Evolutionary conservation across 163 green algal species (phyloP).

Genomic region (Picocystis sp.): DNA sequence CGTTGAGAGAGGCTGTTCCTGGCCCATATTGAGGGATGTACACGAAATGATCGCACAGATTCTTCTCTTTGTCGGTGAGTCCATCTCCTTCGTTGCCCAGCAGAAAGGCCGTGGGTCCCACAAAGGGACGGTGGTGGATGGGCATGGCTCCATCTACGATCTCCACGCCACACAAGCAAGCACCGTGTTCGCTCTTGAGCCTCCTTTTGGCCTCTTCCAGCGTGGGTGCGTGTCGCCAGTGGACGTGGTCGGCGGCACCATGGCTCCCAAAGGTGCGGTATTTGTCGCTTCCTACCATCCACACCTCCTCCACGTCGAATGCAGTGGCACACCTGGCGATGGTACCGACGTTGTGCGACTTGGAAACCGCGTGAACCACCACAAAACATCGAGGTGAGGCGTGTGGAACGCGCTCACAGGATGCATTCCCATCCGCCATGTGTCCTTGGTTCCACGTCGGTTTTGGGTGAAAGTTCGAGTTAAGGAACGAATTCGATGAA

Average conservation of each 20-base stretch:
- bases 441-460: too few relatives aligned
- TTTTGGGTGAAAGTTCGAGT: too few relatives aligned
- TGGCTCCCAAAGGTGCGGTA: conserved; percentile 27
- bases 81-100: conserved; percentile 76
- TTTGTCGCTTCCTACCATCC: conserved; percentile 14
- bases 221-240: conserved; percentile 14
- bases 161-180: conserved; percentile 11
- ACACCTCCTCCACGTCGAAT: conserved; percentile 21
- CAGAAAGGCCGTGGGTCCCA: conserved; percentile 62
- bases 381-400: background rate
- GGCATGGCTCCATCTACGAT: conserved; percentile 19
- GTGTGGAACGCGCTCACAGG: too few relatives aligned
- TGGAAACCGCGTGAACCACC: conserved; percentile 4
- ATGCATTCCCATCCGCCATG: too few relatives aligned
- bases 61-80: conserved; percentile 54
- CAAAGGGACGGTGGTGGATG: conserved; percentile 23
- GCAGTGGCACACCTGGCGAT: conserved; percentile 19
- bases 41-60: conserved; percentile 74
- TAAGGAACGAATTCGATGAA: too few relatives aligned
- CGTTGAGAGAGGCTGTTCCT: conserved; percentile 88
- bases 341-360: conserved; percentile 26
- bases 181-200: conserved; percentile 12
- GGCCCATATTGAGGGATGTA: conserved; percentile 85
- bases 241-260: conserved; percentile 16
- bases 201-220: conserved; percentile 9